Evolutionary conservation across 2,329 filamentous ascomycete species (phyloP).

Genomic region (Ramichloridium luteum): DNA sequence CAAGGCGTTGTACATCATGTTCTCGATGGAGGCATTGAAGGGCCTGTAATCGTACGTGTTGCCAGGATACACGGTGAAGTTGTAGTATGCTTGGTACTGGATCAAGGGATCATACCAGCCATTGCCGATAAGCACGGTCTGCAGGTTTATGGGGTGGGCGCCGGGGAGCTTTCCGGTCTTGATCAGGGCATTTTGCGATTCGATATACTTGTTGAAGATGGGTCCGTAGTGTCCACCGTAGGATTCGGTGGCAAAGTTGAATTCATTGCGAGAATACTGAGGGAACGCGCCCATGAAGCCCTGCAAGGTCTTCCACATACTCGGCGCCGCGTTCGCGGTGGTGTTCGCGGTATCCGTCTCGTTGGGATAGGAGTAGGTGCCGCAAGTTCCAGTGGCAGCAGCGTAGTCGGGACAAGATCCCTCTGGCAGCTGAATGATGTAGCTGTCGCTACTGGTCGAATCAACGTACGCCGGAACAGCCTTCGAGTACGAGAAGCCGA

Average conservation of each 20-base stretch:
- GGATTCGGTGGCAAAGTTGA: constrained; percentile 23
- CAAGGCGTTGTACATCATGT: constrained; percentile 45
- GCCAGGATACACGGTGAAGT: constrained; percentile 43
- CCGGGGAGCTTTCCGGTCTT: constrained; percentile 24
- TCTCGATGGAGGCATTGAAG: constrained; percentile 38
- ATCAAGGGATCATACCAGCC: constrained; percentile 47
- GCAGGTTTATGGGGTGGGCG: constrained; percentile 24
- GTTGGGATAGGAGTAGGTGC: constrained; percentile 44
- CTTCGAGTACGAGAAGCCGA: constrained; percentile 45
- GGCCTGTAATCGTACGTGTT: constrained; percentile 46
- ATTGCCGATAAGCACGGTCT: constrained; percentile 34
- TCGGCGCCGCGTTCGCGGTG: constrained; percentile 42
- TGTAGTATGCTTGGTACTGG: constrained; percentile 46
- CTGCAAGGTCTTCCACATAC: constrained; percentile 50
- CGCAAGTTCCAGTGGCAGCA: constrained; percentile 27
- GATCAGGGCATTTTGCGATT: constrained; percentile 26
- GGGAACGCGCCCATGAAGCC: constrained; percentile 52
- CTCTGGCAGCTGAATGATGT: constrained; percentile 27
- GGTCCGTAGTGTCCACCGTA: constrained; percentile 24
- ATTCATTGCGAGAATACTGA: constrained; percentile 16
- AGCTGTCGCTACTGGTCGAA: constrained; percentile 14
- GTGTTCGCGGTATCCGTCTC: constrained; percentile 40
- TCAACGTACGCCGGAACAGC: constrained; percentile 32
- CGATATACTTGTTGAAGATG: constrained; percentile 22
- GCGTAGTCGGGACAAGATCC: constrained; percentile 14